Base-by-base conservation (phyloP, 768 basidiomycete species). In the Hysterangium stoloniferum region DNA sequence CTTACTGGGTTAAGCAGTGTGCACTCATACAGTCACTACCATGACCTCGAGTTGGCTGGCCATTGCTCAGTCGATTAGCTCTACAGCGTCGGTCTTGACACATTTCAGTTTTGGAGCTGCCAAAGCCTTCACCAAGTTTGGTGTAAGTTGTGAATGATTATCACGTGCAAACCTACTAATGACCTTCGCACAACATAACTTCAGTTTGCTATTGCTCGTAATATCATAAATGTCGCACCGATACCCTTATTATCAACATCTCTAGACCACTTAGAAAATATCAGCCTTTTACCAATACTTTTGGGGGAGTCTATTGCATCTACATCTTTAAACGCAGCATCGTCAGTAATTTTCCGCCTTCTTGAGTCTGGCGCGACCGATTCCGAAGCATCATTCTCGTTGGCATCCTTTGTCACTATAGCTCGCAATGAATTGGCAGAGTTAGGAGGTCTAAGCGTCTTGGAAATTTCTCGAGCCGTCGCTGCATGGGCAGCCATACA, bases 401-500 rank as follows among this genome's bases (percentile, higher is more conserved):
- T 92, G 6, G 81, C 78, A 7, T 80, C 85, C 8, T 89, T 91
- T 64, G 82, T 91, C 48, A 74, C 72, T 28, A 78, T 92, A 28
- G 86, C 91, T n/a, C 78, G 78, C 46, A 71, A 82, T 33, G 88
- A 92, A 67, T 85, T 85, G 82, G 71, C 72, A 54, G 70, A 78
- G 33, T 69, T 79, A 20, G 84, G 85, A 1, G 74, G 74, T 36
- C 84, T 78, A 56, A 77, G 82, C 6, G 68, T 87, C 35, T 76
- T 76, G 0, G 77, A 85, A 52, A 74, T 87, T 12, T 78, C 78
- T 17, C 72, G 77, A 50, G 86, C 84, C 0, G 73, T 92, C 19
- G 74, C 86, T 6, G 86, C 80, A 1, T 91, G 87, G 86, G 82
- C 82, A 4, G 78, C 85, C 0, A 67, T 92, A 35, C 89, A 91